These are phyloP conservation scores for Colletotrichum euphorbiae DNA, from an alignment of 2,329 filamentous ascomycete genomes.

Conservation along the genomic window DNA sequence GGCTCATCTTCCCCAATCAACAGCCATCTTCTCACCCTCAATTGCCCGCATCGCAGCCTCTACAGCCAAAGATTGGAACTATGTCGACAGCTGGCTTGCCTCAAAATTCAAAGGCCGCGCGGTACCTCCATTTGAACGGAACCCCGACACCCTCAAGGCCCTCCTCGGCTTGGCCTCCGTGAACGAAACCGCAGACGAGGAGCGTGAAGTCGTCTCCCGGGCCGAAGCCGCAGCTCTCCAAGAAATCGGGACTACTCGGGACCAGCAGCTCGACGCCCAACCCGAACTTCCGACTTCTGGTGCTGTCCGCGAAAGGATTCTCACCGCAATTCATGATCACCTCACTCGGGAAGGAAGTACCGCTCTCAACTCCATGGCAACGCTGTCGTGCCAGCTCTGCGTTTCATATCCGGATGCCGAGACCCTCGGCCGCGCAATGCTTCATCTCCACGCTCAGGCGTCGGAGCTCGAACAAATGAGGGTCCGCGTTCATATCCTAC, in stretches of 20 bases:
- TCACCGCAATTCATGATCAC: slow-evolving; percentile 64
- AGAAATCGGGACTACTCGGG: slow-evolving; percentile 52
- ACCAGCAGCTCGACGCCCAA: neutral
- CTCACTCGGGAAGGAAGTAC: slow-evolving; percentile 66
- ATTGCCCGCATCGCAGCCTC: slow-evolving; percentile 80
- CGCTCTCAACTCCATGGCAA: slow-evolving; percentile 69
- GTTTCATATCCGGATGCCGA: slow-evolving; percentile 61
- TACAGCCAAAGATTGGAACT: slow-evolving; percentile 90
- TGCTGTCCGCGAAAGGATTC: slow-evolving; percentile 54
- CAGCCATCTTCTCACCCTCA: slow-evolving; percentile 75
- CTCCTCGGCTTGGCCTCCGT: slow-evolving; percentile 78
- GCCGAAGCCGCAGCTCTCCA: slow-evolving; percentile 71
- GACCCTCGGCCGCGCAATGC: slow-evolving; percentile 62
- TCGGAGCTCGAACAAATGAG: slow-evolving; percentile 67
- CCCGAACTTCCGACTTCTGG: slow-evolving; percentile 40
- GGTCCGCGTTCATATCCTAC: slow-evolving; percentile 67
- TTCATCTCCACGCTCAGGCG: slow-evolving; percentile 66
- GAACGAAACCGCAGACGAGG: slow-evolving; percentile 84
- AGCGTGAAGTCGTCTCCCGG: slow-evolving; percentile 66
- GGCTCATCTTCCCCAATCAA: slow-evolving; percentile 52
- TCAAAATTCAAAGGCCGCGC: slow-evolving; percentile 73
- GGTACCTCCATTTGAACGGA: slow-evolving; percentile 84
- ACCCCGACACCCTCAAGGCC: slow-evolving; percentile 81
- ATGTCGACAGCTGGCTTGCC: slow-evolving; percentile 85
- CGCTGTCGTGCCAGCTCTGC: slow-evolving; percentile 62